These are phyloP conservation scores for Musa schizocarpa DNA, from an alignment of 176 grass and related monocot genomes.

Conservation along the genomic window DNA sequence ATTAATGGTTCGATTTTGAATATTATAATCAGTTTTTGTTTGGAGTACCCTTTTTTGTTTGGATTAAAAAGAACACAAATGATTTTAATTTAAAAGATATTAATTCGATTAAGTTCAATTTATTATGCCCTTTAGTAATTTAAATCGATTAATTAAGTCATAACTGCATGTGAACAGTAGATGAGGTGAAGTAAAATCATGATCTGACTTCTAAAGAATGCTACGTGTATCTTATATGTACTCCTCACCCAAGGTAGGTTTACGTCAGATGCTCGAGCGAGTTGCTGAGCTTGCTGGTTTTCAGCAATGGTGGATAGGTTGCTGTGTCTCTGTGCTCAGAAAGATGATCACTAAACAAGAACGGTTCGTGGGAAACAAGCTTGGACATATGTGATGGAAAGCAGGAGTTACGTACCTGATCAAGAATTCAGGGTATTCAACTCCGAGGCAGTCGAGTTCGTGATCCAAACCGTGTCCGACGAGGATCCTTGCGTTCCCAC, in stretches of 20 bases:
- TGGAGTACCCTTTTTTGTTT: too few relatives aligned
- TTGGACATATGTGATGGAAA: background rate
- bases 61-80: too few relatives aligned
- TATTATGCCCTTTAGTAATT: too few relatives aligned
- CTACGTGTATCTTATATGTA: background rate
- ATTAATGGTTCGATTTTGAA: too few relatives aligned
- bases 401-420: conserved; percentile 36
- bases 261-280: conserved; percentile 70
- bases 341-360: background rate
- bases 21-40: too few relatives aligned
- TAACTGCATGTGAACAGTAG: conserved; percentile 17
- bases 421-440: conserved; percentile 69
- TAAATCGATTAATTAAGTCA: too few relatives aligned
- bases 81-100: too few relatives aligned
- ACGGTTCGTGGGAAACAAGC: too few relatives aligned
- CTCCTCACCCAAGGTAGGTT: conserved; percentile 74
- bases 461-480: conserved; percentile 66
- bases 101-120: too few relatives aligned
- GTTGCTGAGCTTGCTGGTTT: conserved; percentile 94
- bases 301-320: conserved; percentile 84
- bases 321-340: conserved; percentile 47
- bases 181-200: too few relatives aligned
- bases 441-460: conserved; percentile 61
- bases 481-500: conserved; percentile 53
- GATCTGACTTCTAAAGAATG: too few relatives aligned